Conservation (phyloP, 495 filamentous ascomycete genomes). For the Chaetomium tenue region DNA sequence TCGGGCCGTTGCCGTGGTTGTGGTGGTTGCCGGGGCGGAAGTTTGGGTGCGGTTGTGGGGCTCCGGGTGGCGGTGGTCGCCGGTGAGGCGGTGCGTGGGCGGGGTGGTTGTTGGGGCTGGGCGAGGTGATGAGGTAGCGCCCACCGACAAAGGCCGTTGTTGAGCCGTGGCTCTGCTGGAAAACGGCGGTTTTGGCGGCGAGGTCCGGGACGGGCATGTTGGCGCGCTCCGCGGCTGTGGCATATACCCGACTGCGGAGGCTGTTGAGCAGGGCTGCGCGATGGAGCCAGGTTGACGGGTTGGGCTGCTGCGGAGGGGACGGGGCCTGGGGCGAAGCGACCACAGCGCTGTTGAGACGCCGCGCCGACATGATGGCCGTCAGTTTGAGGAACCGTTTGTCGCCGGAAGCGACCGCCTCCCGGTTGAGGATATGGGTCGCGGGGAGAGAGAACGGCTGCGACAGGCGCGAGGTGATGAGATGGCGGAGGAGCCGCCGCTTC, state of each 20-base stretch:
- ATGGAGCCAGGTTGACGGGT: slow-evolving; percentile 31
- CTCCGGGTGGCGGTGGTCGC: not conserved
- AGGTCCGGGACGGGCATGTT: slow-evolving; percentile 14
- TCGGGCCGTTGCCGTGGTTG: not conserved
- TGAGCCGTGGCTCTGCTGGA: slow-evolving; percentile 17
- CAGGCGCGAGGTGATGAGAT: slow-evolving; percentile 66
- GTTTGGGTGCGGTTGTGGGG: no score
- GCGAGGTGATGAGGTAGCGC: slow-evolving; percentile 5
- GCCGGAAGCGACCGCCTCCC: slow-evolving; percentile 43
- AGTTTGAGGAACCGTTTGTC: slow-evolving; percentile 53
- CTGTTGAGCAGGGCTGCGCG: slow-evolving; percentile 37
- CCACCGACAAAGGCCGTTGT: slow-evolving; percentile 4
- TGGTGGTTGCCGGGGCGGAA: not conserved
- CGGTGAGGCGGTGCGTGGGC: not conserved
- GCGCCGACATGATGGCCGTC: slow-evolving; percentile 31
- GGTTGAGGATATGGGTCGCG: slow-evolving; percentile 64
- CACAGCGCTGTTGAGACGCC: slow-evolving; percentile 21
- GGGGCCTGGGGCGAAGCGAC: not conserved
- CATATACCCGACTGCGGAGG: slow-evolving; percentile 28
- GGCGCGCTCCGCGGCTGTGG: slow-evolving; percentile 22
- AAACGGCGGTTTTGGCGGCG: slow-evolving; percentile 23
- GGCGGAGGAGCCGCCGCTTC: slow-evolving; percentile 62
- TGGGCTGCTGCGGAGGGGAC: slow-evolving; percentile 17
- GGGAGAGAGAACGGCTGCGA: slow-evolving; percentile 66
- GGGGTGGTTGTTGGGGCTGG: not conserved